Base-by-base conservation (phyloP, 768 basidiomycete species). In the Fomitopsis serialis region DNA sequence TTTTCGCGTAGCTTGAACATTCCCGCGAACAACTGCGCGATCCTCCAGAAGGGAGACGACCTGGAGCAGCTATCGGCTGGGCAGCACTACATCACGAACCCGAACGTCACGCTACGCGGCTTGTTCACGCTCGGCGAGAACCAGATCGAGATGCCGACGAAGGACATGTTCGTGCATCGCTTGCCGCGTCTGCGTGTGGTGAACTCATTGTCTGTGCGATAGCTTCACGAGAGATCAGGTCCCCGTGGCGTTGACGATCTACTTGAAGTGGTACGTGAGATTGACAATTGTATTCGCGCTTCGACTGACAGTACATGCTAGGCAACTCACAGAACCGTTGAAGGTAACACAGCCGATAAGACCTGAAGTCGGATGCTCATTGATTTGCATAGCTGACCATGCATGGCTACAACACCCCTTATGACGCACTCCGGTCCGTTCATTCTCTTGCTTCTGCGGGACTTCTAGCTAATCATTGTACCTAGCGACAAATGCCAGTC, bases 201-300 rank as follows among this genome's bases (percentile, higher is more conserved):
- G 32, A 43, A 25, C 32, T 44, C 43, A 21, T 22, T 9, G 34
- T 15, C 12, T 34, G 19, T 27, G 1, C 10, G 22, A 7, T 56
- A 87, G 87, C 59, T 92, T 87, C 68, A 91, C 91, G 2, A 82
- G 88, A 37, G 90, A 91, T 60, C 89, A 92, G 71, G 90, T 91
- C 9, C 90, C 90, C 24, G 90, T 91, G 55, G 81, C 84, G 69
- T 70, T 92, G 66, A 89, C 85, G 4, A 85, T 92, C 56, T 92
- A 91, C 64, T 74, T 92, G 47, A 90, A 92, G 67, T 92, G 87
- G 87, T 77, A 74, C 10, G 56, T 45, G n/a, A 32, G 22, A n/a
- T 23, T 6, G 29, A 24, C 27, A 5, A 6, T 21, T 48, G 9
- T 34, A 8, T 21, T 23, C 12, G 32, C 17, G 29, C 29, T 17